phyloP scores from a whole-genome alignment of 805 yeast genomes.

The Candida ficus region DNA sequence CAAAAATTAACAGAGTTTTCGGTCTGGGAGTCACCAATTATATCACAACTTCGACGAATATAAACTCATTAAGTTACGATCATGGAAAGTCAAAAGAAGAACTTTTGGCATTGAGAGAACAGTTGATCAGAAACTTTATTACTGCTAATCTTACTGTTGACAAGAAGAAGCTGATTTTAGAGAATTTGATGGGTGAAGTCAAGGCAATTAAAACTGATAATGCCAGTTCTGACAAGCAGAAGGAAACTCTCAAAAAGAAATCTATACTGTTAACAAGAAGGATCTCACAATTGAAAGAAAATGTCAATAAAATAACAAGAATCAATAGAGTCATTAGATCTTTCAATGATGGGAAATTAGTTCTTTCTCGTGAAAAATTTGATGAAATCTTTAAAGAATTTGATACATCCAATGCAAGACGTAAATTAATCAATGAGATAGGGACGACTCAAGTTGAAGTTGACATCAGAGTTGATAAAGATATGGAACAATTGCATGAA shows the following conservation, averaged over 20 bases:
- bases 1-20: constrained; percentile 3
- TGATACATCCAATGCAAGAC: background rate
- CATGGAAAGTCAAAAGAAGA: constrained; percentile 4
- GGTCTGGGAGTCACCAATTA: constrained; percentile 4
- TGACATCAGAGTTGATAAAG: background rate
- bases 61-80: constrained; percentile 2
- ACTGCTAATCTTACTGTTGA: constrained; percentile 4
- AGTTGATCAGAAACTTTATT: constrained; percentile 4
- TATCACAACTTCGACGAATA: background rate
- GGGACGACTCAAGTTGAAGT: background rate
- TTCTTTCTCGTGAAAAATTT: constrained; percentile 4
- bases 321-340: constrained; percentile 3
- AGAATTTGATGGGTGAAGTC: constrained; percentile 4
- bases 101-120: constrained; percentile 3
- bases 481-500: constrained; percentile 1
- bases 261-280: constrained; percentile 5
- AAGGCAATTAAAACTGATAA: constrained; percentile 2
- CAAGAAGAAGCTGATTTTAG: constrained; percentile 7
- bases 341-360: background rate
- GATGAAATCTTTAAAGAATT: constrained; percentile 5
- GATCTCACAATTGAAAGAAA: constrained; percentile 7
- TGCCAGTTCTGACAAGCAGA: constrained; percentile 3
- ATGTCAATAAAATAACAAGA: constrained; percentile 5
- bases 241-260: constrained; percentile 6
- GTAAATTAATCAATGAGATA: constrained; percentile 1